These are phyloP conservation scores for Zanthoxylum bungeanum DNA, from an alignment of 345 rosid genomes.

Conservation along the genomic window DNA sequence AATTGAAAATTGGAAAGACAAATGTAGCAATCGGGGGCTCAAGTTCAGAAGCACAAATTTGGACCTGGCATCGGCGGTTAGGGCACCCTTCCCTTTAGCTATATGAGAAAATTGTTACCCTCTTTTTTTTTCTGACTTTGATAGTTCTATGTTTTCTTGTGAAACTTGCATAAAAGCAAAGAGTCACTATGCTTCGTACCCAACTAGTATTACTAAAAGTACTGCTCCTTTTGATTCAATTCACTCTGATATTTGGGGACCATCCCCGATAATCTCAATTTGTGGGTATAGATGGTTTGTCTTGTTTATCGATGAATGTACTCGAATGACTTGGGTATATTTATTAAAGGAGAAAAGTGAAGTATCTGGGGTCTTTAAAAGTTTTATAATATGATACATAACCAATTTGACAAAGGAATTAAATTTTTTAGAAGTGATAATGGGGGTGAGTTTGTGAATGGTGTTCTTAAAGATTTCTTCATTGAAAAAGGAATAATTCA, in stretches of 20 bases:
- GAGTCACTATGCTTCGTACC: not conserved
- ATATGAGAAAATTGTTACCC: too few relatives aligned
- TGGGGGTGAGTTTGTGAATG: not conserved
- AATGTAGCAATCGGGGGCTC: not conserved
- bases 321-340: conserved; percentile 13
- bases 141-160: not conserved
- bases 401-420: not conserved
- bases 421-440: not conserved
- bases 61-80: too few relatives aligned
- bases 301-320: conserved; percentile 10
- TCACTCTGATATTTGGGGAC: conserved; percentile 5
- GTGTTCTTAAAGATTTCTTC: not conserved
- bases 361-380: not conserved
- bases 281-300: not conserved
- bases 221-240: not conserved
- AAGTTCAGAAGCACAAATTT: not conserved
- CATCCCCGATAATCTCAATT: not conserved
- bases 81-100: not conserved
- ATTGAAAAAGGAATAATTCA: not conserved
- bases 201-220: not conserved
- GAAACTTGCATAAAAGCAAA: not conserved
- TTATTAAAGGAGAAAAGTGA: conserved; percentile 2
- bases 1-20: fast-evolving
- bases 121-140: not conserved
- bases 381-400: not conserved